Evolutionary conservation across 192 early-diverging fungal species (phyloP).

Genomic region (Rhizoclosmatium sp.): DNA sequence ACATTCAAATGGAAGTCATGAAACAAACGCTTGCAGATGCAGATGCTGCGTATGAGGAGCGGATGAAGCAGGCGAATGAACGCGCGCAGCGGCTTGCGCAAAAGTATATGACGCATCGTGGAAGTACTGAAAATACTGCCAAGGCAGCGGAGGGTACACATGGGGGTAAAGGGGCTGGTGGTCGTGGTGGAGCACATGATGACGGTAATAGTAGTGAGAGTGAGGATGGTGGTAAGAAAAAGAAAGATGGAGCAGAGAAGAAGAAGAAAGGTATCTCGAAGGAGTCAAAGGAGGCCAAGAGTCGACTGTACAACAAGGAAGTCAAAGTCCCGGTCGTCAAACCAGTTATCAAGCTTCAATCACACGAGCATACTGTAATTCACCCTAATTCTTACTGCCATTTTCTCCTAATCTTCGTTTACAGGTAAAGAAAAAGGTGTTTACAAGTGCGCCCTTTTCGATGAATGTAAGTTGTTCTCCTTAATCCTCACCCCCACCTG

Average conservation of each 20-base stretch:
- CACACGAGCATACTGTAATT: conserved; percentile 36
- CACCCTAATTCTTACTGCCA: background rate
- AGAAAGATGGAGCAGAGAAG: conserved; percentile 30
- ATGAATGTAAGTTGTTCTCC: conserved; percentile 52
- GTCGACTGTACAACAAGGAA: background rate
- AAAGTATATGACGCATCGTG: conserved; percentile 46
- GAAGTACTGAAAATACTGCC: conserved; percentile 52
- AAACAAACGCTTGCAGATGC: conserved; percentile 38
- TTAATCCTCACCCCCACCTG: background rate
- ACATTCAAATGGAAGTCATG: conserved; percentile 42
- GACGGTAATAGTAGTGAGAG: background rate
- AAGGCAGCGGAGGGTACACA: conserved; percentile 34
- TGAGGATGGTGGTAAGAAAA: conserved; percentile 39
- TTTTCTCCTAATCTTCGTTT: conserved; percentile 1
- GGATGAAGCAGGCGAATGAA: conserved; percentile 45
- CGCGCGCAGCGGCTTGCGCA: conserved; percentile 54
- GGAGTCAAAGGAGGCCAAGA: conserved; percentile 33
- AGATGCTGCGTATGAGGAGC: conserved; percentile 42
- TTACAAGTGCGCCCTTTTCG: conserved; percentile 52
- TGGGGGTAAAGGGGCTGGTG: conserved; percentile 2
- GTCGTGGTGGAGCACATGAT: background rate
- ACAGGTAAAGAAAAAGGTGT: conserved; percentile 46
- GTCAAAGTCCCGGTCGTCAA: conserved; percentile 1
- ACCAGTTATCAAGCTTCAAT: conserved; percentile 22
- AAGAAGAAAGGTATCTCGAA: conserved; percentile 13